Evolutionary conservation across 306 rosid species (phyloP), one percentile per base, ranked within the genome.

Genomic region (Fragaria ananassa): DNA sequence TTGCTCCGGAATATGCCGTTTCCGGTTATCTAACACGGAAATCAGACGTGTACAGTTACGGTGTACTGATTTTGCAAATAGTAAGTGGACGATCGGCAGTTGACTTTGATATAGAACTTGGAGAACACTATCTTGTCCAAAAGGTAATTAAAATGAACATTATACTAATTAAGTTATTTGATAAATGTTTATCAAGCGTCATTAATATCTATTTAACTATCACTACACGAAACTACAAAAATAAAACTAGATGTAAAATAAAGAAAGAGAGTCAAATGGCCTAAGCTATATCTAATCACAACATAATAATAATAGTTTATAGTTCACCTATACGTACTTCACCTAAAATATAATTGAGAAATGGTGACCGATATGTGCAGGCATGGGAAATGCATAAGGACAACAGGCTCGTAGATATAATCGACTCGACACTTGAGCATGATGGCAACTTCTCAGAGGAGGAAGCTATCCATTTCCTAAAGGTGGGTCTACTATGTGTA

Each of bases 301-400:
- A 12, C 15, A 46, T 46, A 3, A 46, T 46, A 46, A 0, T 7
- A 39, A 0, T 39, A 23, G 25, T 23, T 23, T 23, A 23, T 23
- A 23, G 25, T 23, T 23, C 25, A 23, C 7, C 6, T 1, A 50
- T 1, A n/a, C 15, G 4, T 50, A 51, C 58, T 53, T 53, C 3
- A 21, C 19, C 54, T 49, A 1, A 13, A 15, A 15, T 51, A 5
- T 51, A 51, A 62, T 6, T 62, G 68, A 62, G 42, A 62, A 7
- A 34, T 34, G 69, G 21, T 7, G 21, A 63, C 27, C 8, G 2
- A 12, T 35, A 8, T 8, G 37, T 72, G 70, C 82, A 82, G 85
- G 80, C 82, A 78, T 82, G 82, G 82, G 80, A 68, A 5, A 82
- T 68, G 82, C 65, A 82, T 74, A 78, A 62, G 65, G 56, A 39